Conservation (phyloP, 2,329 filamentous ascomycete species). For the Colletotrichum tofieldiae region DNA sequence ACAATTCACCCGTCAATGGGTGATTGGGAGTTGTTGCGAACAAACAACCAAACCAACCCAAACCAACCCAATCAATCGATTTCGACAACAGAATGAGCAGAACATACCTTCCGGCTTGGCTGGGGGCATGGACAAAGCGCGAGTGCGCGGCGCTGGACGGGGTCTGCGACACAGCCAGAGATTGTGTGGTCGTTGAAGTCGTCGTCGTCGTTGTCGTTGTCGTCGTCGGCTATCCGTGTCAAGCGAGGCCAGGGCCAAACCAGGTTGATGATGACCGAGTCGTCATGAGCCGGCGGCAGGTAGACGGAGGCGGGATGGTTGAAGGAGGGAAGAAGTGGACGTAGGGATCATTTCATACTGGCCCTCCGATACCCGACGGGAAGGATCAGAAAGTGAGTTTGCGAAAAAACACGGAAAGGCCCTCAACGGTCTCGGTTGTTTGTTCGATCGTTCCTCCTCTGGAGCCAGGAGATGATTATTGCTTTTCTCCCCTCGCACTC, state of each 20-base stretch:
- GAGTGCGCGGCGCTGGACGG: conserved; percentile 3
- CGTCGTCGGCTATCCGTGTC: conserved; percentile 16
- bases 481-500: conserved; percentile 37
- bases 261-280: conserved; percentile 8
- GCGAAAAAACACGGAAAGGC: conserved; percentile 27
- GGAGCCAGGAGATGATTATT: conserved; percentile 43
- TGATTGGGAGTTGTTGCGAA: neutral
- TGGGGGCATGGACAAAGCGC: conserved; percentile 20
- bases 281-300: conserved; percentile 29
- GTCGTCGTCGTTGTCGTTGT: neutral
- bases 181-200: neutral
- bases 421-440: conserved; percentile 40
- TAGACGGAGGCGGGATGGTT: conserved; percentile 7
- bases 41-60: conserved; percentile 11
- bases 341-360: conserved; percentile 38
- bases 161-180: neutral
- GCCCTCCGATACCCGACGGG: conserved; percentile 18
- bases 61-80: conserved; percentile 11
- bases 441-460: conserved; percentile 28
- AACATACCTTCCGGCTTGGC: conserved; percentile 34
- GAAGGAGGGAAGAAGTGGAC: conserved; percentile 33
- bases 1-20: neutral
- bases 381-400: conserved; percentile 31
- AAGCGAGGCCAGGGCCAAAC: conserved; percentile 5
- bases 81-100: neutral